phyloP scores from a whole-genome alignment of 768 basidiomycete species.

The Mycena vitilis region DNA sequence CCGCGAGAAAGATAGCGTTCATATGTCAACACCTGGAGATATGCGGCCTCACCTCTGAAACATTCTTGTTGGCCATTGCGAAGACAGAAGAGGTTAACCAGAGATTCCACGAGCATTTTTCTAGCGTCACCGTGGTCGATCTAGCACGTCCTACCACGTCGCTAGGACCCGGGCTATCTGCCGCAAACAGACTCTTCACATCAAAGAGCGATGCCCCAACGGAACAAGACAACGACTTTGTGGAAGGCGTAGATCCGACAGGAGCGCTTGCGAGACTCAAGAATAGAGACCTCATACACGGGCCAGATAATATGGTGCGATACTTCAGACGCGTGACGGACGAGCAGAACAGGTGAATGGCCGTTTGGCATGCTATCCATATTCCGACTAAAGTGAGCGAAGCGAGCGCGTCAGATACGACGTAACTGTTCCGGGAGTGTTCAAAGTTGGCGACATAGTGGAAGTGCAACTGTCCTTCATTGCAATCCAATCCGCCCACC shows the following conservation, averaged over 20 bases:
- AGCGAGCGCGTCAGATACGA: background rate
- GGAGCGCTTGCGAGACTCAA: background rate
- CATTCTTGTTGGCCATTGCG: no score
- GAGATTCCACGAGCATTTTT: no score
- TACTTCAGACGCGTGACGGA: background rate
- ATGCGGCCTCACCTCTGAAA: no score
- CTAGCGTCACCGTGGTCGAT: background rate
- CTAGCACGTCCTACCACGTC: no score
- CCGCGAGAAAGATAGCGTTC: no score
- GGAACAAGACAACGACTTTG: background rate
- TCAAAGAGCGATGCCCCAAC: background rate
- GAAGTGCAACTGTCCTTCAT: background rate
- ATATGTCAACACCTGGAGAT: no score
- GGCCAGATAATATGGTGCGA: background rate
- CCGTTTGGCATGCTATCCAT: background rate
- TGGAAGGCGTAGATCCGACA: background rate
- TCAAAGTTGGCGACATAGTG: background rate
- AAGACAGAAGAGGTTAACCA: no score
- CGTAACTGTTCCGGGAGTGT: background rate
- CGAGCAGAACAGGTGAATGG: background rate
- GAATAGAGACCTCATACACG: background rate
- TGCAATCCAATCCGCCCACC: background rate
- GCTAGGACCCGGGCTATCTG: background rate
- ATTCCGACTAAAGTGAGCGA: background rate
- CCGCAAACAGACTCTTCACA: conserved; percentile 1